phyloP scores from a whole-genome alignment of 371 early-diverging fungal genomes.

The Mortierella sp. region DNA sequence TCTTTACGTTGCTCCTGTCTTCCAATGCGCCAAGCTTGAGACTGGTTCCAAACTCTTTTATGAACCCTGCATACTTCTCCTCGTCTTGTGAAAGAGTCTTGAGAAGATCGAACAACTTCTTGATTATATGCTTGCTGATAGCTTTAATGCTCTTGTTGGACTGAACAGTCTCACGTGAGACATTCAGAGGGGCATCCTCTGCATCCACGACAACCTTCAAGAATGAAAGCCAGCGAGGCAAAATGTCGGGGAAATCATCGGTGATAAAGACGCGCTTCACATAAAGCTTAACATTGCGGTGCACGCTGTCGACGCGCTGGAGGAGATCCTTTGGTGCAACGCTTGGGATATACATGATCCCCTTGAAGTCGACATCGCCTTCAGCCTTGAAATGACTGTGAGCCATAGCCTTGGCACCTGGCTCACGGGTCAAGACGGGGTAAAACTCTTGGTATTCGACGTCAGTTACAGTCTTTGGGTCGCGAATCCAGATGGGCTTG shows the following conservation, averaged over 20 bases:
- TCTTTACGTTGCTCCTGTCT: slow-evolving; percentile 74
- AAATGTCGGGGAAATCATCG: slow-evolving; percentile 82
- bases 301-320: slow-evolving; percentile 68
- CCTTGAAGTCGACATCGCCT: slow-evolving; percentile 88
- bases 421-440: slow-evolving; percentile 80
- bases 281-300: slow-evolving; percentile 87
- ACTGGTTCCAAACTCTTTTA: slow-evolving; percentile 76
- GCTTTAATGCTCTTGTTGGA: slow-evolving; percentile 82
- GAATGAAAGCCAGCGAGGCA: slow-evolving; percentile 82
- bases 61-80: slow-evolving; percentile 80
- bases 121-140: slow-evolving; percentile 87
- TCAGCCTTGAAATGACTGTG: slow-evolving; percentile 90
- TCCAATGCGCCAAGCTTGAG: slow-evolving; percentile 92
- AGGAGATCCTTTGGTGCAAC: slow-evolving; percentile 77
- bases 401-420: slow-evolving; percentile 69
- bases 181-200: slow-evolving; percentile 95
- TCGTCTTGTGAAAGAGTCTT: slow-evolving; percentile 78
- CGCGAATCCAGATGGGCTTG: slow-evolving; percentile 95
- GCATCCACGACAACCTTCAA: slow-evolving; percentile 91
- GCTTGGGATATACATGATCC: slow-evolving; percentile 89
- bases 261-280: slow-evolving; percentile 96
- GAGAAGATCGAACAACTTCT: slow-evolving; percentile 92
- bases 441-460: slow-evolving; percentile 92
- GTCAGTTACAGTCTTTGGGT: slow-evolving; percentile 79
- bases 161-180: slow-evolving; percentile 96